Evolutionary conservation across 257 asterid species (phyloP), one percentile per base, ranked within the genome.

Genomic region (Solanum pinnatisectum): DNA sequence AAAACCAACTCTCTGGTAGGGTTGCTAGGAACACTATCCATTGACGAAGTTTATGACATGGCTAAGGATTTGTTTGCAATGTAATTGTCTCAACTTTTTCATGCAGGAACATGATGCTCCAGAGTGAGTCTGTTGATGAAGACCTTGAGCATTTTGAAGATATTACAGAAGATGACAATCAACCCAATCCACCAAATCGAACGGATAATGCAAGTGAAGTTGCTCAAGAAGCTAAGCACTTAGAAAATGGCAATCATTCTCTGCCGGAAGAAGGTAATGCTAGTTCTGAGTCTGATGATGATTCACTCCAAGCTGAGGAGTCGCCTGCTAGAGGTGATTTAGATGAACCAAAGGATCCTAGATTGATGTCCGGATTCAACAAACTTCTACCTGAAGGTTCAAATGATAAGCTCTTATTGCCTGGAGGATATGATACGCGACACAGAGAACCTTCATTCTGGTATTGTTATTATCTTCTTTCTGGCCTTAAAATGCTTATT

Each of bases 71-170:
- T 81, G 39, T 49, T 86, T 30, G 70, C 83, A 71, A 73, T 87
- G 71, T 49, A 16, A 23, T 35, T 46, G 74, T 44, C 65, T 84
- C 32, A 60, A 63, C 77, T 27, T 73, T 83, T 16, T 77, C 88
- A 85, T 89, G 76, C 91, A 95, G 99, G 99, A 94, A 94, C 87
- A 88, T 91, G 95, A 93, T 94, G 91, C 96, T 94, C 76, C 99
- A 96, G 90, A 93, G 89, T 88, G 99, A 95, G 92, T 89, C 93
- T 63, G 92, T 90, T n/a, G 98, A 96, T 89, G 99, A 96, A 1
- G 99, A 95, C 86, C 92, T 96, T 87, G 99, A 96, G 93, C 99
- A 96, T 91, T 96, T 96, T 89, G 94, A 93, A 88, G 98, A 96
- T 92, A 87, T 94, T 42, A 85, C 73, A 32, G 98, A 95, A 14